phyloP scores from a whole-genome alignment of 2,329 filamentous ascomycete species.

The Nemania abortiva region DNA sequence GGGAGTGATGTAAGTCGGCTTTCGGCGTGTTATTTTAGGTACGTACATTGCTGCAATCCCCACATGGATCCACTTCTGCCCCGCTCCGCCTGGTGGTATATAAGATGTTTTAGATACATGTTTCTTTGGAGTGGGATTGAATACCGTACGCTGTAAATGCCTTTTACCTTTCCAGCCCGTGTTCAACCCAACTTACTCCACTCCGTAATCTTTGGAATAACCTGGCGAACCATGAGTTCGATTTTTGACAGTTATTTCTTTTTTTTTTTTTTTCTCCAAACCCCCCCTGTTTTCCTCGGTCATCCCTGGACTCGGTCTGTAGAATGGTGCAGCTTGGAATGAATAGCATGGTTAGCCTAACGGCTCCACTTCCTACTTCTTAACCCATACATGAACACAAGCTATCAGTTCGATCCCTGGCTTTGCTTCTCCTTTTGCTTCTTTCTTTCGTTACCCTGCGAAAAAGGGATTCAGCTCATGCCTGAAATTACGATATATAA shows the following conservation, averaged over 20 bases:
- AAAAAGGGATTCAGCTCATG: too few species aligned
- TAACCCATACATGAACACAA: neutral
- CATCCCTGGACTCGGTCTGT: neutral
- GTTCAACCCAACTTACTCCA: constrained; percentile 45
- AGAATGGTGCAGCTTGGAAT: neutral
- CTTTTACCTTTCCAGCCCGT: constrained; percentile 42
- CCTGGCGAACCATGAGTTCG: constrained; percentile 56
- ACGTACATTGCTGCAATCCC: neutral
- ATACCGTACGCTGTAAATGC: constrained; percentile 42
- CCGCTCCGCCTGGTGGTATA: constrained; percentile 4
- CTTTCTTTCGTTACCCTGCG: neutral
- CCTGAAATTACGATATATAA: too few species aligned
- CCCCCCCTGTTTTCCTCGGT: neutral
- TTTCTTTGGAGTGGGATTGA: constrained; percentile 40
- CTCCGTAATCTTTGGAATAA: constrained; percentile 46
- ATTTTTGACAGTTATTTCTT: constrained; percentile 47
- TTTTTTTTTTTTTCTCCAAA: constrained; percentile 1
- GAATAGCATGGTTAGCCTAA: neutral
- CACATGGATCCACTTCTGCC: neutral
- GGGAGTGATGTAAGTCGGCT: constrained; percentile 28
- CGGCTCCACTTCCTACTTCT: neutral
- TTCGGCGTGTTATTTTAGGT: constrained; percentile 14
- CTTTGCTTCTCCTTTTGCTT: neutral
- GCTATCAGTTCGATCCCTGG: neutral
- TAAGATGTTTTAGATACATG: neutral